Evolutionary conservation across 2,329 filamentous ascomycete species (phyloP).

Genomic region (Alternaria arborescens): DNA sequence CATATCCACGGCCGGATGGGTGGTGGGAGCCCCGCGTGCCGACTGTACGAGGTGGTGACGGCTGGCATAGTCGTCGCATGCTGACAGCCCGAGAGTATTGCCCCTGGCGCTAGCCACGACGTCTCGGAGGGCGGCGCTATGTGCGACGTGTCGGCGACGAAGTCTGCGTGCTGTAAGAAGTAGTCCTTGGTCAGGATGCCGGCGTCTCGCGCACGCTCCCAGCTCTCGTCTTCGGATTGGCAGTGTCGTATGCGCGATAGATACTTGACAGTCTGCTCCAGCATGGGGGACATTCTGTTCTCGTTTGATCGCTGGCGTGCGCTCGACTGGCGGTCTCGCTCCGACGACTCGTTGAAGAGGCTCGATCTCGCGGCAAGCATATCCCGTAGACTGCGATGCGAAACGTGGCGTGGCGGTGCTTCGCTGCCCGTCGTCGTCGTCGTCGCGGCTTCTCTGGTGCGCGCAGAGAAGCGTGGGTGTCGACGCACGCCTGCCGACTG

Average conservation of each 20-base stretch:
- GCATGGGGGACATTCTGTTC: slow-evolving; percentile 43
- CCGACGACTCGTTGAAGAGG: slow-evolving; percentile 18
- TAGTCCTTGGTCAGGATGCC: slow-evolving; percentile 64
- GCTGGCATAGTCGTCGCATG: slow-evolving; percentile 59
- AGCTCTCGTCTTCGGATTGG: slow-evolving; percentile 62
- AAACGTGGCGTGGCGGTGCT: slow-evolving; percentile 34
- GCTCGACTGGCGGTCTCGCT: slow-evolving; percentile 11
- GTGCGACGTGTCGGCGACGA: slow-evolving; percentile 63
- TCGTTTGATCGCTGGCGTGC: slow-evolving; percentile 22
- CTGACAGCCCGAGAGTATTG: slow-evolving; percentile 69
- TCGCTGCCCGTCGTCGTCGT: slow-evolving; percentile 39
- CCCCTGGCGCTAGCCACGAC: slow-evolving; percentile 70
- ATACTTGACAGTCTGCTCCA: slow-evolving; percentile 70
- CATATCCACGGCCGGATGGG: slow-evolving; percentile 51
- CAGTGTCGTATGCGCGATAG: slow-evolving; percentile 66
- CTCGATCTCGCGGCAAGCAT: slow-evolving; percentile 30
- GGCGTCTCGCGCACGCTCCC: slow-evolving; percentile 62
- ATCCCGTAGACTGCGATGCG: slow-evolving; percentile 38
- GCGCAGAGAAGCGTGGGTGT: slow-evolving; percentile 51
- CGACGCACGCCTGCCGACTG: slow-evolving; percentile 48
- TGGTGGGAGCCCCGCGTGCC: slow-evolving; percentile 37
- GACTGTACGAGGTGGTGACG: slow-evolving; percentile 17
- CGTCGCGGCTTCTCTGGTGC: slow-evolving; percentile 41
- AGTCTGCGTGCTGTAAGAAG: slow-evolving; percentile 64
- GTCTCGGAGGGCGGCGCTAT: slow-evolving; percentile 62